phyloP scores from a whole-genome alignment of 2,329 filamentous ascomycete species.

The Elsinoe fawcettii region DNA sequence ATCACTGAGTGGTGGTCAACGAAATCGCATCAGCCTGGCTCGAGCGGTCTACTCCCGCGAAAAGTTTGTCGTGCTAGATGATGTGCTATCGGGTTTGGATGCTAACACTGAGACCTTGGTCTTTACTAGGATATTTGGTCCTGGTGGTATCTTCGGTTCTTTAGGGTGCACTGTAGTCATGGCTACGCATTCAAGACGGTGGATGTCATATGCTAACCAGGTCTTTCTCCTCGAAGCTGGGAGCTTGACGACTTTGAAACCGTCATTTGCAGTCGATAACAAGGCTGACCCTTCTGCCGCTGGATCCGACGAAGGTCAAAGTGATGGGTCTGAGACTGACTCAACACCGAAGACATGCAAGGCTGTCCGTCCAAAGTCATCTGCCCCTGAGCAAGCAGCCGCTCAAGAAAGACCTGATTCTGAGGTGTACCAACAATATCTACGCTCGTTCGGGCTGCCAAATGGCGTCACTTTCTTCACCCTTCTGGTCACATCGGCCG shows the following conservation, averaged over 20 bases:
- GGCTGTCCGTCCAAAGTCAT: too few species aligned
- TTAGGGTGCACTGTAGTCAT: constrained; percentile 21
- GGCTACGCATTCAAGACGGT: constrained; percentile 34
- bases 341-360: too few species aligned
- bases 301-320: too few species aligned
- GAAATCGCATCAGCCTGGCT: constrained; percentile 73
- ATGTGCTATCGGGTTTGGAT: constrained; percentile 72
- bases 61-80: constrained; percentile 68
- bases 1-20: constrained; percentile 74
- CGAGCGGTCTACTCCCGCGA: constrained; percentile 72
- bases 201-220: constrained; percentile 33
- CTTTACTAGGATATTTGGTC: constrained; percentile 35
- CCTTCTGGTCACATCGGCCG: neutral
- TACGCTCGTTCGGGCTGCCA: constrained; percentile 1
- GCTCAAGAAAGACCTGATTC: neutral
- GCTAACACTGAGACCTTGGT: constrained; percentile 40
- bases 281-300: too few species aligned
- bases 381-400: too few species aligned
- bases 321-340: too few species aligned
- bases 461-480: neutral
- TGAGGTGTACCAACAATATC: constrained; percentile 13
- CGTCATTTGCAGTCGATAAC: too few species aligned
- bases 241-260: too few species aligned
- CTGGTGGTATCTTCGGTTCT: constrained; percentile 33
- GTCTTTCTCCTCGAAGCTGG: constrained; percentile 24